These are phyloP conservation scores for Neofusicoccum sp. DNA, from an alignment of 2,329 filamentous ascomycete genomes.

Conservation along the genomic window DNA sequence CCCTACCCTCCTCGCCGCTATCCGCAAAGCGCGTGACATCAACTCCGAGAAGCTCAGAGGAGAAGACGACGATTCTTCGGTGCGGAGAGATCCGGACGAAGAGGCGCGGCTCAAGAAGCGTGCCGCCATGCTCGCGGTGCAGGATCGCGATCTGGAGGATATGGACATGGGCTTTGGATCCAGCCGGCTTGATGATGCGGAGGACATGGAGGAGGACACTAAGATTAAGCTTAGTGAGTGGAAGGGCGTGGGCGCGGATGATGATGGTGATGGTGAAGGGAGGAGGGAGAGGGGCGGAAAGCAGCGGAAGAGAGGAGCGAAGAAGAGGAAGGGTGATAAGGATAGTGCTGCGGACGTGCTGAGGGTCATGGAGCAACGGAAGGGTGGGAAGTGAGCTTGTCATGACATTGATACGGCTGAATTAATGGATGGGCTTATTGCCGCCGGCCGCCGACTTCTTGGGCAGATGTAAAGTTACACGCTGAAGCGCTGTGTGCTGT, in stretches of 20 bases:
- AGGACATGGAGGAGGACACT: constrained; percentile 66
- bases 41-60: constrained; percentile 51
- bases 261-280: constrained; percentile 47
- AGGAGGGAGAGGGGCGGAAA: constrained; percentile 56
- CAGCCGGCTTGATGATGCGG: constrained; percentile 82
- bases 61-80: constrained; percentile 43
- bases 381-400: constrained; percentile 25
- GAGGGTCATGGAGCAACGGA: constrained; percentile 68
- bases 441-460: no score
- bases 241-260: constrained; percentile 53
- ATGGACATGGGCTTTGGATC: constrained; percentile 93
- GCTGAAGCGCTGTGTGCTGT: no score
- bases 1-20: constrained; percentile 66
- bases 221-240: constrained; percentile 69
- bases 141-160: constrained; percentile 81
- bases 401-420: no score
- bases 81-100: constrained; percentile 52
- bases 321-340: constrained; percentile 74
- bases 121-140: constrained; percentile 65
- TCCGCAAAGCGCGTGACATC: constrained; percentile 74
- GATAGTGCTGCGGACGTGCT: constrained; percentile 80
- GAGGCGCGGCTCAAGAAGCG: constrained; percentile 64
- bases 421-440: no score
- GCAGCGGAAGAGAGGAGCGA: constrained; percentile 68
- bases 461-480: no score